Evolutionary conservation across 2,329 filamentous ascomycete genomes (phyloP).

Genomic region (Diaporthe amygdali): DNA sequence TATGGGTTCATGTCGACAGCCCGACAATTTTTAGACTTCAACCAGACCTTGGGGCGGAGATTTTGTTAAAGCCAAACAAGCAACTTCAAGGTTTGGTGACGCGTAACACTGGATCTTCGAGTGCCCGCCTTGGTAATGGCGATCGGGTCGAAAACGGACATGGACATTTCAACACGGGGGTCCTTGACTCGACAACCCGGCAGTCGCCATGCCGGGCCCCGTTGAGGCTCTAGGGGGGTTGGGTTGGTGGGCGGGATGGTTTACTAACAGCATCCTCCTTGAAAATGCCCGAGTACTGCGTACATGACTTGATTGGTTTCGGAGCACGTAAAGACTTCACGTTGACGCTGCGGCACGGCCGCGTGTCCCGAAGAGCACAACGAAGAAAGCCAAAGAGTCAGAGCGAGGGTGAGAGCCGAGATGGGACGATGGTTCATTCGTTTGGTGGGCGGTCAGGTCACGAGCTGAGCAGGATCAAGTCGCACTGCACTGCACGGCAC

Average conservation of each 20-base stretch:
- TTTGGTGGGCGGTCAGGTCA: not conserved
- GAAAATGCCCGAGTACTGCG: not conserved
- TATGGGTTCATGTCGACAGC: not conserved
- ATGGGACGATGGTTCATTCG: conserved; percentile 10
- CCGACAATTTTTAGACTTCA: conserved; percentile 6
- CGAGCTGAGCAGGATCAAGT: not conserved
- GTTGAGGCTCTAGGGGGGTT: not conserved
- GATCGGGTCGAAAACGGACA: not conserved
- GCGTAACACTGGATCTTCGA: not conserved
- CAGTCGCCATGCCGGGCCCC: not conserved
- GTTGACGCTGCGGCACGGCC: not conserved
- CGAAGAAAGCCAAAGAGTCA: not conserved
- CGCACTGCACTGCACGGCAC: no score
- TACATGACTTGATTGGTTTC: conserved; percentile 3
- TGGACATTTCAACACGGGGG: not conserved
- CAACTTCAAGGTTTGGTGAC: conserved; percentile 4
- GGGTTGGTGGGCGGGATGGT: not conserved
- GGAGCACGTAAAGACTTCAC: not conserved
- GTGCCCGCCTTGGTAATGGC: not conserved
- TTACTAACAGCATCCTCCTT: not conserved
- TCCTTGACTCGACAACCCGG: conserved; percentile 3
- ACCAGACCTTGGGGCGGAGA: not conserved
- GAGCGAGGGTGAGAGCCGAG: not conserved
- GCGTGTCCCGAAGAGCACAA: not conserved
- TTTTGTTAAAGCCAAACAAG: conserved; percentile 10